Evolutionary conservation across 2,329 filamentous ascomycete genomes (phyloP).

Genomic region (Talaromyces sp.): DNA sequence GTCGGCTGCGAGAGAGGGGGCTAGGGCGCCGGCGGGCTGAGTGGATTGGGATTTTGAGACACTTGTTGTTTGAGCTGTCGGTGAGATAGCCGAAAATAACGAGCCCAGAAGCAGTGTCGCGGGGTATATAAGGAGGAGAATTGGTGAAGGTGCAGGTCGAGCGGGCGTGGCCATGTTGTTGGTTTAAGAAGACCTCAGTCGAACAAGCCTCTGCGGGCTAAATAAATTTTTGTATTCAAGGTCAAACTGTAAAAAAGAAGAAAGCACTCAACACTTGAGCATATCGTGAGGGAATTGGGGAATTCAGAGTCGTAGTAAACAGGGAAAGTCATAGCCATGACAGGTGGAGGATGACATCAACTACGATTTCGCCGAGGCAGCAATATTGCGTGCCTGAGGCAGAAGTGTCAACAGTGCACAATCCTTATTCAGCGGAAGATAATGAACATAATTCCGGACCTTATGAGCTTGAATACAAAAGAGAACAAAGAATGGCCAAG

Average conservation of each 20-base stretch:
- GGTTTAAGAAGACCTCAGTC: constrained; percentile 5
- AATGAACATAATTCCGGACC: no score
- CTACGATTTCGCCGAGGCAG: constrained; percentile 14
- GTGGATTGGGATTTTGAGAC: constrained; percentile 38
- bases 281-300: constrained; percentile 3
- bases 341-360: constrained; percentile 22
- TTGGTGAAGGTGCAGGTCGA: constrained; percentile 50
- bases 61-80: constrained; percentile 59
- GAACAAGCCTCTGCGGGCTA: not conserved
- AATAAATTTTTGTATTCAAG: not conserved
- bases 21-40: constrained; percentile 61
- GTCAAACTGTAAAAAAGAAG: not conserved
- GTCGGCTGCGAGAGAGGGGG: constrained; percentile 34
- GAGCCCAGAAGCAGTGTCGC: constrained; percentile 77
- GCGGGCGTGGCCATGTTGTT: constrained; percentile 21
- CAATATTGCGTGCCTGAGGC: not conserved
- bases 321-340: constrained; percentile 2
- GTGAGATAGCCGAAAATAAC: constrained; percentile 77
- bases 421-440: no score
- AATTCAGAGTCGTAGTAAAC: constrained; percentile 1
- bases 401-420: not conserved
- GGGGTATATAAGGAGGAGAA: constrained; percentile 73
- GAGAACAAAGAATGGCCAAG: no score
- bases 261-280: not conserved
- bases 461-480: no score